Base-by-base conservation (phyloP, 2,329 filamentous ascomycete genomes). In the Tolypocladium paradoxum region DNA sequence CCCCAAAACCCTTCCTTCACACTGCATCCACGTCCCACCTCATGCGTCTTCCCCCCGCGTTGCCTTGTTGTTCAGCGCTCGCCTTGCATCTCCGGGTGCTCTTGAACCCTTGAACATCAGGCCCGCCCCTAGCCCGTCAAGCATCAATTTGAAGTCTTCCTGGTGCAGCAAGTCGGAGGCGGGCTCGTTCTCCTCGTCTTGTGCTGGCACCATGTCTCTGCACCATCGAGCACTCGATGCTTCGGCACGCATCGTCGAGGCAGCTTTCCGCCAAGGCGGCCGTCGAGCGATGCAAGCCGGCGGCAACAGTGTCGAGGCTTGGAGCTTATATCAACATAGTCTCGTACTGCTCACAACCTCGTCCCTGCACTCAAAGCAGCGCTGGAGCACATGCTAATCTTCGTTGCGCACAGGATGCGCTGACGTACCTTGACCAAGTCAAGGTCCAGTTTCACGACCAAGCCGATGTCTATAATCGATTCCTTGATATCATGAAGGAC, bases 401-500 rank as follows among this genome's bases (percentile, higher is more conserved):
- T 11, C 54, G 24, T 52, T 14, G 52, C 54, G 48, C 58, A 33
- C 61, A 82, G 76, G 76, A 83, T 65, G 93, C 93, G 34, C 78
- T 99, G 46, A 96, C 90, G 64, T 99, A 99, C 65, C 81, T 99
- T 27, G 93, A 99, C 65, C 93, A 97, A 70, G 93, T 99, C 58
- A 99, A 99, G 71, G 91, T 97, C 31, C 91, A 96, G 65, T 99
- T 99, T 62, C 88, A 90, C 56, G 92, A 97, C 58, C 90, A 96
- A 60, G 91, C 93, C 4, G 92, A 97, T 68, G 93, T 99, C 0
- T 99, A 99, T 65, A 97, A 97, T 64, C 80, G 88, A 37, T 97
- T 99, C 62, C 74, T 99, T 47, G 93, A 99, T 62, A 99, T 99
- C 49, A 99, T 99, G 93, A 99, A 99, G 66, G 93, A 99, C 62